A percentile compares a stretch with the other conserved stretches of the same genome.
Evolutionary conservation across 1,139 yeast genomes (phyloP).

Genomic region (Suhomyces maxii): DNA sequence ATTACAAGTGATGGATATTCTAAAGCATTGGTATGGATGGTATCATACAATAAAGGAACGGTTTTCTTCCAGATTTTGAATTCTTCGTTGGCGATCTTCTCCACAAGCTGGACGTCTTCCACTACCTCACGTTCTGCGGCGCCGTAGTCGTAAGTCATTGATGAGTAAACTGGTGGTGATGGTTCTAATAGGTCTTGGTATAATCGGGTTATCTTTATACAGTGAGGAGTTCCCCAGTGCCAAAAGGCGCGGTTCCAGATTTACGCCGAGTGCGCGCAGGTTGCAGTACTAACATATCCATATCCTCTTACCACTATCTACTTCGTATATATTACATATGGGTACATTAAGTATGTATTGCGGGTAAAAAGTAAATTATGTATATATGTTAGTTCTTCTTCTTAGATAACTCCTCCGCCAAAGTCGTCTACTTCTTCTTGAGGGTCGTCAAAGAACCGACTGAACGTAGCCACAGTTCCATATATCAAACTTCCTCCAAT

Average conservation of each 20-base stretch:
- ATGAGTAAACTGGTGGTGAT: not conserved
- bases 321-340: too few relatives aligned
- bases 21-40: slow-evolving; percentile 67
- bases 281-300: too few relatives aligned
- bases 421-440: slow-evolving; percentile 43
- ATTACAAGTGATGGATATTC: slow-evolving; percentile 60
- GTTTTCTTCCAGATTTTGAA: slow-evolving; percentile 95
- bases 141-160: slow-evolving; percentile 19
- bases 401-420: slow-evolving; percentile 32
- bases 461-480: slow-evolving; percentile 71
- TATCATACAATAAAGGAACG: slow-evolving; percentile 83
- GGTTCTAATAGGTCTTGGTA: not conserved
- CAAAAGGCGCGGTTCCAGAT: too few relatives aligned
- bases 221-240: too few relatives aligned
- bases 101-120: slow-evolving; percentile 48
- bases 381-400: too few relatives aligned
- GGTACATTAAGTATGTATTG: too few relatives aligned
- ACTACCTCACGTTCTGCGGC: slow-evolving; percentile 34
- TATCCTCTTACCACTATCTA: too few relatives aligned
- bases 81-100: slow-evolving; percentile 61
- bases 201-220: too few relatives aligned
- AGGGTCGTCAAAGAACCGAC: slow-evolving; percentile 64
- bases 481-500: slow-evolving; percentile 71
- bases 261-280: too few relatives aligned
- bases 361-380: too few relatives aligned